Conservation (phyloP, 108 stramenopile genomes). For the Skeletonema tropicum region DNA sequence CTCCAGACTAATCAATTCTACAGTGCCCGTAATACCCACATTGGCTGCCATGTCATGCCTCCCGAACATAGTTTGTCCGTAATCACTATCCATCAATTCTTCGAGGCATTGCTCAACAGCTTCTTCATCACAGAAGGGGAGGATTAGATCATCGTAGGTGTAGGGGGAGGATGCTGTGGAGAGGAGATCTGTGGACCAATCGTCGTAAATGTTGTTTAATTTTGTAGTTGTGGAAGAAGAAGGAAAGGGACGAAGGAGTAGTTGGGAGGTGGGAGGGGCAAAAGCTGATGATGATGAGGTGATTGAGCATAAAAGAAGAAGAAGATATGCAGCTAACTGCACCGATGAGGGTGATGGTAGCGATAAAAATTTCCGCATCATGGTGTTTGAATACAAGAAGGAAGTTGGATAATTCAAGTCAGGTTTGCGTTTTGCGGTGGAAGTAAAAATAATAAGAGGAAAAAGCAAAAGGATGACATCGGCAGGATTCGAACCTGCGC, state of each 20-base stretch:
- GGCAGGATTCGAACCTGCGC: conserved; percentile 7
- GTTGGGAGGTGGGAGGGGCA: neutral
- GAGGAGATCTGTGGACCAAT: conserved; percentile 67
- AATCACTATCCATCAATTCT: conserved; percentile 69
- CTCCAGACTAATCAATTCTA: conserved; percentile 67
- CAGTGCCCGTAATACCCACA: conserved; percentile 64
- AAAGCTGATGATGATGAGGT: neutral
- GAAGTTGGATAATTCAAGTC: too few relatives aligned
- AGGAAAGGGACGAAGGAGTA: neutral
- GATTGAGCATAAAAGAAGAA: neutral
- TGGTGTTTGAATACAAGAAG: too few relatives aligned
- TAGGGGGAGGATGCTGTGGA: conserved; percentile 42
- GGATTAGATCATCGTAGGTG: conserved; percentile 44
- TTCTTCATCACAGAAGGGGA: conserved; percentile 56
- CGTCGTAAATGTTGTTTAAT: conserved; percentile 67
- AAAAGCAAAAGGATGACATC: conserved; percentile 1
- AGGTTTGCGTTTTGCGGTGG: too few relatives aligned
- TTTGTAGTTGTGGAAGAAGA: neutral
- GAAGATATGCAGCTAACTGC: neutral
- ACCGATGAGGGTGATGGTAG: neutral
- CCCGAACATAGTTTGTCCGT: conserved; percentile 83
- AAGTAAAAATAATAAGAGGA: too few relatives aligned
- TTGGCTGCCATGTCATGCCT: conserved; percentile 59
- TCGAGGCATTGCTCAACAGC: conserved; percentile 62
- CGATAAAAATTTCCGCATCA: too few relatives aligned